Evolutionary conservation across 345 rosid species (phyloP), one percentile per base, ranked within the genome.

Genomic region (Gossypium mustelinum): DNA sequence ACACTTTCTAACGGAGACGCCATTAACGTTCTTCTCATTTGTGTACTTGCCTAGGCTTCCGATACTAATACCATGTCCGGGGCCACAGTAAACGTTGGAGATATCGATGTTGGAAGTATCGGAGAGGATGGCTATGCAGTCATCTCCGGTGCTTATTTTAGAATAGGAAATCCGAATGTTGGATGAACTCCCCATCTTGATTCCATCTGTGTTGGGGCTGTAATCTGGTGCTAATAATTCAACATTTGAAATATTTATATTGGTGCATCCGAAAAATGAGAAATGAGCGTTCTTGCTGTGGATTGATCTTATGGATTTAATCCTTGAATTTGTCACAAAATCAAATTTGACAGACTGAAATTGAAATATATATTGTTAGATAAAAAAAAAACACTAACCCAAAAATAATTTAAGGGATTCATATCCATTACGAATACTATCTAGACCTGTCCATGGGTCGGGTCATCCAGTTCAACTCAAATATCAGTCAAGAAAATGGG

Each of bases 141-240:
- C 86, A 43, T 86, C 89, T 2, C 89, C 89, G 39, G 80, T 81
- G 68, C 64, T 60, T 2, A 81, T 74, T 12, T 1, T 9, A 4
- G 58, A 22, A 1, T 4, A 9, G 2, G 51, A 45, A n/a, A 81
- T 77, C 18, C 14, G 72, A 8, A 81, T 55, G 17, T 59, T 11
- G 0, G 73, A 64, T 12, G 88, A 81, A 56, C 44, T 45, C 4
- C 83, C 88, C 2, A 85, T 75, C 66, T 85, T 82, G 70, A 85
- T 85, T 24, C 88, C 88, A 18, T 83, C 88, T 0, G 88, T 83
- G 67, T 85, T 85, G 4, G 88, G 88, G 50, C 88, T 85, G 2
- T 77, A 44, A 0, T 10, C 83, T 3, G 88, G 86, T 2, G 88
- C 88, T 70, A 57, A 10, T 48, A 81, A 4, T 51, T 11, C 29